Evolutionary conservation across 192 early-diverging fungal genomes (phyloP).

Genomic region (Helicostylum pulchrum): DNA sequence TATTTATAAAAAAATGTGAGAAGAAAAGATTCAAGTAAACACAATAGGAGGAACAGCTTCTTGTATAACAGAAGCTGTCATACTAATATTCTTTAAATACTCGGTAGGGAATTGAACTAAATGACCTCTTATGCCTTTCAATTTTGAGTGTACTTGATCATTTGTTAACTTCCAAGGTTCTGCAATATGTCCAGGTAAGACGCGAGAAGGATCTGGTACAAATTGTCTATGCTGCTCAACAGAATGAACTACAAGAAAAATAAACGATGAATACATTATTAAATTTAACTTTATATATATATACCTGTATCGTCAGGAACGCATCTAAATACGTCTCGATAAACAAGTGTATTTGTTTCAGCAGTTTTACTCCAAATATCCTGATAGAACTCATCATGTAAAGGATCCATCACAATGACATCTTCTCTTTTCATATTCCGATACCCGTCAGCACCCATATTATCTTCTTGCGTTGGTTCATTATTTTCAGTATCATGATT

Average conservation of each 20-base stretch:
- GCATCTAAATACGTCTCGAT: slow-evolving; percentile 75
- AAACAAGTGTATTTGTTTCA: slow-evolving; percentile 60
- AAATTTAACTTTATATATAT: background rate
- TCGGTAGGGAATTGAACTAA: slow-evolving; percentile 50
- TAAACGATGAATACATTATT: background rate
- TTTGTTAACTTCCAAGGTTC: slow-evolving; percentile 26
- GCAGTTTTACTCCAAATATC: slow-evolving; percentile 63
- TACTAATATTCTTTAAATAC: slow-evolving; percentile 44
- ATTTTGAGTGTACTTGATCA: slow-evolving; percentile 26
- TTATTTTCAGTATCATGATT: background rate
- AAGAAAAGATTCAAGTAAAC: slow-evolving; percentile 6
- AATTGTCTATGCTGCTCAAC: slow-evolving; percentile 49
- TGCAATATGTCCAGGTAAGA: slow-evolving; percentile 49
- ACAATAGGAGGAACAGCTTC: slow-evolving; percentile 44
- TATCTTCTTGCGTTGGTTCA: background rate
- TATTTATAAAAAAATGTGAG: no score
- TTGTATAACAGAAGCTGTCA: slow-evolving; percentile 41
- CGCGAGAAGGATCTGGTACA: slow-evolving; percentile 40
- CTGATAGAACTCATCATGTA: slow-evolving; percentile 62
- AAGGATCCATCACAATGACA: slow-evolving; percentile 47
- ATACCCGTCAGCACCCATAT: background rate
- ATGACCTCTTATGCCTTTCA: slow-evolving; percentile 48
- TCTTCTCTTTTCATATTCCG: slow-evolving; percentile 16
- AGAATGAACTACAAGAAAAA: slow-evolving; percentile 31
- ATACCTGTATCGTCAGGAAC: slow-evolving; percentile 77